Conservation (phyloP, 192 early-diverging fungal genomes). For the Gamsiella multidivaricata region DNA sequence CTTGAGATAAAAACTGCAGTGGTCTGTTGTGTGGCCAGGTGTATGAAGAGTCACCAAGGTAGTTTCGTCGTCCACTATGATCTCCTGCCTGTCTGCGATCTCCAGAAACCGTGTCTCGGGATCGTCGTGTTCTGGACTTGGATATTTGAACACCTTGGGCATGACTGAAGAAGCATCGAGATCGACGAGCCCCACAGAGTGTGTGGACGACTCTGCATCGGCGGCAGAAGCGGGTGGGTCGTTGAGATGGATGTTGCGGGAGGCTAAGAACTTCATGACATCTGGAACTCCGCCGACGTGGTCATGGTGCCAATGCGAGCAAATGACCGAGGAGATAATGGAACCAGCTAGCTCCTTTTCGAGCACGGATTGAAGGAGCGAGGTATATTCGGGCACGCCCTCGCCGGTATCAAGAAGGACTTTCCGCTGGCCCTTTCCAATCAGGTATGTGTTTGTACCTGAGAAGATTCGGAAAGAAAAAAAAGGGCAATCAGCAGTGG, state of each 20-base stretch:
- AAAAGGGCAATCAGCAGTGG: no score
- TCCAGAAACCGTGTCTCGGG: slow-evolving; percentile 42
- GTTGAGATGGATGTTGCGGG: slow-evolving; percentile 28
- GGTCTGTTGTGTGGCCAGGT: slow-evolving; percentile 87
- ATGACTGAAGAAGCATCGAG: slow-evolving; percentile 18
- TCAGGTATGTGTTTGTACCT: slow-evolving; percentile 89
- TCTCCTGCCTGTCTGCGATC: slow-evolving; percentile 67
- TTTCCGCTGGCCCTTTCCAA: slow-evolving; percentile 79
- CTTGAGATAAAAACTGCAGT: slow-evolving; percentile 75
- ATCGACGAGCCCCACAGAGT: slow-evolving; percentile 5
- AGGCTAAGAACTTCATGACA: slow-evolving; percentile 39
- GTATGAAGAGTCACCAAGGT: slow-evolving; percentile 75
- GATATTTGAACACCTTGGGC: slow-evolving; percentile 27
- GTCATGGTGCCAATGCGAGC: slow-evolving; percentile 86
- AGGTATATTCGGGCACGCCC: slow-evolving; percentile 76
- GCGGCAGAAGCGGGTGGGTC: slow-evolving; percentile 17
- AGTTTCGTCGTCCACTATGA: slow-evolving; percentile 68
- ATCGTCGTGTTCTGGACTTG: slow-evolving; percentile 39
- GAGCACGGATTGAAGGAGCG: slow-evolving; percentile 64
- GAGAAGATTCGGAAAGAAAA: not conserved
- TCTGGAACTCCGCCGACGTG: slow-evolving; percentile 77
- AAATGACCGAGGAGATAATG: slow-evolving; percentile 72
- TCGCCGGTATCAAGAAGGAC: slow-evolving; percentile 85
- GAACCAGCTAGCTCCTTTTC: slow-evolving; percentile 57
- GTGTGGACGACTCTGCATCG: slow-evolving; percentile 23